phyloP scores from a whole-genome alignment of 306 rosid genomes.

The Carpinus fangiana region DNA sequence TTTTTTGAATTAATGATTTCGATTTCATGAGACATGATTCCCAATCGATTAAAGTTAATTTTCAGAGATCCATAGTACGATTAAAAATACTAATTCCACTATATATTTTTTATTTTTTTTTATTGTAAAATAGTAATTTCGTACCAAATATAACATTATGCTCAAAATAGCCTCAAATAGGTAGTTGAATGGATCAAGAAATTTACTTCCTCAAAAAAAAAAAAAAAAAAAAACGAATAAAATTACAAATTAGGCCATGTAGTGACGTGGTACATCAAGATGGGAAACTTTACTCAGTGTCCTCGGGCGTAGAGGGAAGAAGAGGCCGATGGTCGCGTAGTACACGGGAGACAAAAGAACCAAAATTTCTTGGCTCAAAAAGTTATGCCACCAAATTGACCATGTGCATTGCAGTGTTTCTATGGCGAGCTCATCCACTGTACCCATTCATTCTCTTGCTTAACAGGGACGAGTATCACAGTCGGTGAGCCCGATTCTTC shows the following conservation, averaged over 20 bases:
- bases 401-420: constrained; percentile 70
- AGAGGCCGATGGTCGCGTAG: not conserved
- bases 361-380: not conserved
- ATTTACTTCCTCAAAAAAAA: too few relatives aligned
- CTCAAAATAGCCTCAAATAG: too few relatives aligned
- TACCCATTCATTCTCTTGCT: constrained; percentile 58
- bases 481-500: constrained; percentile 41
- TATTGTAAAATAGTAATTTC: too few relatives aligned
- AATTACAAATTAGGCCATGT: not conserved
- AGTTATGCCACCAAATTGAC: not conserved
- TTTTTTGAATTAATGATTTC: too few relatives aligned
- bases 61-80: too few relatives aligned
- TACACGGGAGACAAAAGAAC: not conserved
- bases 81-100: too few relatives aligned
- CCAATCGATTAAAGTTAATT: too few relatives aligned
- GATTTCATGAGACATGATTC: too few relatives aligned
- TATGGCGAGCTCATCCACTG: constrained; percentile 68
- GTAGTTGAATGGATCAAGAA: too few relatives aligned
- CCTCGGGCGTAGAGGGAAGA: not conserved
- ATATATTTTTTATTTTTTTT: too few relatives aligned
- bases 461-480: constrained; percentile 61
- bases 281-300: not conserved
- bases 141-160: too few relatives aligned
- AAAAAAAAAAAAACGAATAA: too few relatives aligned
- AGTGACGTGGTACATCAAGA: not conserved